Percentiles rank a stretch among this genome's conserved stretches.
Conservation (phyloP, 2,329 filamentous ascomycete species). For the Fusarium setosum region DNA sequence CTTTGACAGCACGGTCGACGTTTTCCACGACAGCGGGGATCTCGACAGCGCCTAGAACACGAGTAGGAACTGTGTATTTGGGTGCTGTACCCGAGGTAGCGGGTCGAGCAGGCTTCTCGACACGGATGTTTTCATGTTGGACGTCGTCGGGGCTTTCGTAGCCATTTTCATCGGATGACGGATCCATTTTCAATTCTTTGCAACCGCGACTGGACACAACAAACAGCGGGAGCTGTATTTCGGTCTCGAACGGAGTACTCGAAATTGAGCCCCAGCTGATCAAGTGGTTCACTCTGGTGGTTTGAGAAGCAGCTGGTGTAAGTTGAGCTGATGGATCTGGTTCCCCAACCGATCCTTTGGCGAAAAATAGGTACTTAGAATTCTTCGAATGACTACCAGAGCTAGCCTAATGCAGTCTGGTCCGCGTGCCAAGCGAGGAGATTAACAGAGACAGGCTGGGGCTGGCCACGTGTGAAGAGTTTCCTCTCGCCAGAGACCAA, state of each 20-base stretch:
- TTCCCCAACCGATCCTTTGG: too few species aligned
- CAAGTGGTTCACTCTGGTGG: not conserved
- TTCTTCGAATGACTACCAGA: not conserved
- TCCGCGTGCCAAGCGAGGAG: not conserved
- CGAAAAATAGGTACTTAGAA: conserved; percentile 20
- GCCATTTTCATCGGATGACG: conserved; percentile 34
- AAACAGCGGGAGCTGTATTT: not conserved
- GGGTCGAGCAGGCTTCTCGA: conserved; percentile 1
- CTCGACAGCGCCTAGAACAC: conserved; percentile 54
- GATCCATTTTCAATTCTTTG: conserved; percentile 10
- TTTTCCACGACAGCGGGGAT: conserved; percentile 57
- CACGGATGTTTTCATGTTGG: conserved; percentile 14
- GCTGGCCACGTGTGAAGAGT: not conserved
- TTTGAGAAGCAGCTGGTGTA: conserved; percentile 1
- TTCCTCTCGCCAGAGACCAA: not conserved
- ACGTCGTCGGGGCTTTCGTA: conserved; percentile 35
- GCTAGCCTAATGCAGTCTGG: conserved; percentile 5
- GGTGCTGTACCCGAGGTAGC: conserved; percentile 43
- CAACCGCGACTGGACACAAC: not conserved
- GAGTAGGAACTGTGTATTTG: conserved; percentile 49
- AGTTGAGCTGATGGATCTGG: too few species aligned
- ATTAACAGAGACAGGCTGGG: conserved; percentile 1
- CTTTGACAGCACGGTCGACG: conserved; percentile 55
- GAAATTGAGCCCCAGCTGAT: not conserved
- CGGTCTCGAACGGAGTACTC: not conserved